Evolutionary conservation across 202 grass and related monocot genomes (phyloP).

Genomic region (Panicum hallii): DNA sequence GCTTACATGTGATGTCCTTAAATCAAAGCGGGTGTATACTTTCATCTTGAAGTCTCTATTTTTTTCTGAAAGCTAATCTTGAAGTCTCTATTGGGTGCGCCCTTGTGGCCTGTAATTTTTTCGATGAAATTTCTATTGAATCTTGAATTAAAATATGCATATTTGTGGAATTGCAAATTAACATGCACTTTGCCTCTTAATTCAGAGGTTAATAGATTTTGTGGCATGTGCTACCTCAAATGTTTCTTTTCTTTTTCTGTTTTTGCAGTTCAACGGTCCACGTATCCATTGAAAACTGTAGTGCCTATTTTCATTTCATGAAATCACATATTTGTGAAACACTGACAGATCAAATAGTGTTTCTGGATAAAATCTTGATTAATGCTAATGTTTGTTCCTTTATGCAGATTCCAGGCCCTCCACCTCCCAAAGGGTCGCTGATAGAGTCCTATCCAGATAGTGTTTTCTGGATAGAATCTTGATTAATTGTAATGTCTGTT

Average conservation of each 20-base stretch:
- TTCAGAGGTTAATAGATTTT: neutral
- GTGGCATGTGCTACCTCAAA: too few species aligned
- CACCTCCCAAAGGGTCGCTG: constrained; percentile 78
- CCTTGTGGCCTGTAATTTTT: neutral
- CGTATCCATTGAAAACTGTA: too few species aligned
- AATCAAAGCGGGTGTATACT: neutral
- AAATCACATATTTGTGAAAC: too few species aligned
- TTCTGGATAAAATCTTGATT: constrained; percentile 4
- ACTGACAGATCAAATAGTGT: neutral
- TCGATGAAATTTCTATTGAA: too few species aligned
- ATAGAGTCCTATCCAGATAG: constrained; percentile 34
- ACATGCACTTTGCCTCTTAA: neutral
- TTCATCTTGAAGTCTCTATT: neutral
- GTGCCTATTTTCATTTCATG: too few species aligned
- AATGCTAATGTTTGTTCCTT: constrained; percentile 23
- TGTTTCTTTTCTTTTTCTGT: neutral
- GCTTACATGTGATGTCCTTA: neutral
- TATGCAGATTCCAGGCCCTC: constrained; percentile 79
- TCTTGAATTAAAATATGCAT: neutral
- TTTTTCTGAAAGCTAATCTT: neutral
- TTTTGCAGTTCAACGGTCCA: neutral
- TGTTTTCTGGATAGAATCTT: neutral
- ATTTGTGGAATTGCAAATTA: neutral
- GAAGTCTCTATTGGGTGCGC: neutral
- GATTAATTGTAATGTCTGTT: constrained; percentile 7